Base-by-base conservation (phyloP, 352 stramenopile species). In the Globisporangium recalcitrans region DNA sequence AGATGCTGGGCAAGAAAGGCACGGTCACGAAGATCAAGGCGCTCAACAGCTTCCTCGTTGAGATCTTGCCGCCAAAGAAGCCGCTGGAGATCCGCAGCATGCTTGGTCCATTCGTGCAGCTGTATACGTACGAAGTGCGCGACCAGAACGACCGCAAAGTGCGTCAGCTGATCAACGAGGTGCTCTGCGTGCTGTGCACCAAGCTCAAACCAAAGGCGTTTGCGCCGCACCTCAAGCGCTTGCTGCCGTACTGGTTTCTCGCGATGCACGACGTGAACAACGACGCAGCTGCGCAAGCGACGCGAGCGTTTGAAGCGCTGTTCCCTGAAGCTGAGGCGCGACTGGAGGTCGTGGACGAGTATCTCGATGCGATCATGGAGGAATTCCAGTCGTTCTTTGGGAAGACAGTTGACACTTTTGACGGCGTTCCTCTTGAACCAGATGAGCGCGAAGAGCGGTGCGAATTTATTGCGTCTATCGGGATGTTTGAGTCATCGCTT, bases 61-160 rank as follows among this genome's bases (percentile, higher is more conserved):
- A 86, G 14, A 84, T 91, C 4, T 47, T 95, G 46, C 85, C 85
- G 11, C 72, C 76, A 2, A 82, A 82, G 48, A 72, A 79, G 48
- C 77, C 82, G 0, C 49, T 68, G 1, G 85, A 88, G 47, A 60
- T 94, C 16, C 85, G 85, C 40, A 72, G 60, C 21, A 88, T 91
- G 79, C 65, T 94, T 4, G 82, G 85, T 13, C 81, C 90, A 46
- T 94, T 86, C 63, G 77, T 79, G 58, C 81, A 92, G 48, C 69
- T 92, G 27, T 94, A 92, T 60, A 78, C 81, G 29, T 81, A 85
- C 38, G 81, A 92, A 64, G 84, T 94, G 68, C 78, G 80, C 57
- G 82, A 94, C 68, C 81, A 93, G 62, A 94, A 94, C 56, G 85
- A 94, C 65, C 71, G 80, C 36, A 91, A 89, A 58, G 82, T 94